phyloP scores from a whole-genome alignment of 768 basidiomycete species.

The Hygrocybe coccinea region DNA sequence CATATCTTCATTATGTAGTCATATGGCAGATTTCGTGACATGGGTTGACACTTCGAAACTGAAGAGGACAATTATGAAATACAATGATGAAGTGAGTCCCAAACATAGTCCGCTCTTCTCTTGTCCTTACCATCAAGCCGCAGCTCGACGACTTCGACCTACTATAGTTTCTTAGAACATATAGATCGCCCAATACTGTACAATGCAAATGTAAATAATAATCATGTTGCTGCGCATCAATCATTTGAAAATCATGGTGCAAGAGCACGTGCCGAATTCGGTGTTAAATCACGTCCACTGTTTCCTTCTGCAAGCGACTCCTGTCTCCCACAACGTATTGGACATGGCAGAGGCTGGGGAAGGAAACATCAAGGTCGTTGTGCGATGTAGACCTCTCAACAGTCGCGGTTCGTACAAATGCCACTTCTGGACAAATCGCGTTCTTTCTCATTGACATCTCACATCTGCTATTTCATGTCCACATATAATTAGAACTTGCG shows the following conservation, averaged over 20 bases:
- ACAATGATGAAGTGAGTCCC: slow-evolving; percentile 85
- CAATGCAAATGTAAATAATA: no score
- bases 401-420: slow-evolving; percentile 63
- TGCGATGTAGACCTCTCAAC: slow-evolving; percentile 96
- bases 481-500: slow-evolving; percentile 61
- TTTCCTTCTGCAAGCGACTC: no score
- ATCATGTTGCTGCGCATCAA: no score
- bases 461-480: slow-evolving; percentile 5
- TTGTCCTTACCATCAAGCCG: neutral
- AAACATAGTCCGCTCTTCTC: neutral
- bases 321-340: neutral
- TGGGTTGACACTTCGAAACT: slow-evolving; percentile 98
- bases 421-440: slow-evolving; percentile 2
- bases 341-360: slow-evolving; percentile 73
- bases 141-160: slow-evolving; percentile 95
- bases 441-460: neutral
- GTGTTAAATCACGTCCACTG: no score
- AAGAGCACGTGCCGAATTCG: no score
- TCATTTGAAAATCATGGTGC: no score
- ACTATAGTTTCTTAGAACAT: no score
- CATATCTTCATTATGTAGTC: slow-evolving; percentile 39
- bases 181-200: no score
- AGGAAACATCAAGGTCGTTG: slow-evolving; percentile 89
- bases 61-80: slow-evolving; percentile 90
- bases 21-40: slow-evolving; percentile 99